Base-by-base conservation (phyloP, 768 basidiomycete genomes). In the Hydnomerulius pinastri region DNA sequence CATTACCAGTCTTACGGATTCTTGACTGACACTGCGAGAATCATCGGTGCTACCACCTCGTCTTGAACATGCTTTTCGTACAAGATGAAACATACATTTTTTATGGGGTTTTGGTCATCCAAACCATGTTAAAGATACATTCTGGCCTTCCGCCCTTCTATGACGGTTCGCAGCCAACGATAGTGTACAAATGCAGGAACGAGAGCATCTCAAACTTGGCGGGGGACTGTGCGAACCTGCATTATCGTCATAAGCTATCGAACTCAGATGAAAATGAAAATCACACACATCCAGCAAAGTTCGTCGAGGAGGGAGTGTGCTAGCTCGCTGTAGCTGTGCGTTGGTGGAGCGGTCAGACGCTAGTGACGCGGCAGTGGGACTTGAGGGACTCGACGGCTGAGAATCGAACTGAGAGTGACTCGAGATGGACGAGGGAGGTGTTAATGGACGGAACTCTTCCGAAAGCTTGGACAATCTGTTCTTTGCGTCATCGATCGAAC, bases 1-100 rank as follows among this genome's bases (percentile, higher is more conserved):
- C 9, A 32, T 27, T n/a, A 6, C 50, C 51, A 82, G 79, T 69
- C 66, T 54, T 83, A 80, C 45, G 81, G 79, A 4, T 83, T 81
- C 62, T 69, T 81, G 10, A 76, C 74, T 7, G 68, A 73, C 50
- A 62, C 70, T 2, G 48, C 51, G 30, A 63, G 61, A 25, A 63
- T 75, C 20, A 57, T 68, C 28, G 29, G 51, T 23, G 63, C 58
- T n/a, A 46, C 38, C 17, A 30, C 39, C 15, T 13, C 35, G 39
- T 45, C 24, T 36, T 25, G 25, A 35, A 29, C 35, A 17, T 21
- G 20, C 18, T 12, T 18, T 20, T 43, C 5, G 9, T 43, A 10
- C 43, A 23, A 23, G 21, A 23, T 21, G 20, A 18, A 23, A 41
- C 15, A 25, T 12, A 25, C n/a, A 25, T n/a, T 21, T 4, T 25